Percentiles rank a stretch among this genome's conserved stretches.
phyloP scores from a whole-genome alignment of 2,329 filamentous ascomycete species.

The Cordyceps farinosa region DNA sequence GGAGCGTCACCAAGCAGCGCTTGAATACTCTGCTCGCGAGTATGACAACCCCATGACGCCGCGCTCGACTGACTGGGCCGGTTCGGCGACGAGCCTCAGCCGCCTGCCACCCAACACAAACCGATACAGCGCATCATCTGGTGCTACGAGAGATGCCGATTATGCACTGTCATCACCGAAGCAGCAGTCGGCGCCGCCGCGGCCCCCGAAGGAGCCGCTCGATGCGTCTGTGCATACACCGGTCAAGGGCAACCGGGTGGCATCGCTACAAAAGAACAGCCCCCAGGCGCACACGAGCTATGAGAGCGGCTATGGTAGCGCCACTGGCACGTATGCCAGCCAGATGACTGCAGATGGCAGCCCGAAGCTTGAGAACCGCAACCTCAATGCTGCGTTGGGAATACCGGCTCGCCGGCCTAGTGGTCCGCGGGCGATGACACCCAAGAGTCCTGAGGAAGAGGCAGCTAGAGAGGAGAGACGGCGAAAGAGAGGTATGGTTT shows the following conservation, averaged over 20 bases:
- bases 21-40: constrained; percentile 69
- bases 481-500: constrained; percentile 53
- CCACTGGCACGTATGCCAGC: constrained; percentile 44
- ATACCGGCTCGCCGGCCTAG: constrained; percentile 53
- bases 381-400: constrained; percentile 51
- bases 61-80: constrained; percentile 58
- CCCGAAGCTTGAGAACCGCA: constrained; percentile 55
- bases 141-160: constrained; percentile 35
- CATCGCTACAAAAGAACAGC: constrained; percentile 51
- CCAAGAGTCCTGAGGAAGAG: constrained; percentile 49
- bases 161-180: constrained; percentile 46
- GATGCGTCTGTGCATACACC: constrained; percentile 43
- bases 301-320: constrained; percentile 52
- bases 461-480: constrained; percentile 45
- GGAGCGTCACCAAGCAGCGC: constrained; percentile 67
- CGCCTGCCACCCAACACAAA: constrained; percentile 47
- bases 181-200: constrained; percentile 45
- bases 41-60: constrained; percentile 61
- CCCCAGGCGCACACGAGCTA: constrained; percentile 55
- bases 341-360: constrained; percentile 48
- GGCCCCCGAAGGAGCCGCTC: constrained; percentile 61
- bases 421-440: constrained; percentile 59
- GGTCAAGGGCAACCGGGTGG: constrained; percentile 44
- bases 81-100: constrained; percentile 56
- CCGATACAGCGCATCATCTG: constrained; percentile 44